Evolutionary conservation across 2,329 filamentous ascomycete genomes (phyloP).

Genomic region (Claviceps pusilla): DNA sequence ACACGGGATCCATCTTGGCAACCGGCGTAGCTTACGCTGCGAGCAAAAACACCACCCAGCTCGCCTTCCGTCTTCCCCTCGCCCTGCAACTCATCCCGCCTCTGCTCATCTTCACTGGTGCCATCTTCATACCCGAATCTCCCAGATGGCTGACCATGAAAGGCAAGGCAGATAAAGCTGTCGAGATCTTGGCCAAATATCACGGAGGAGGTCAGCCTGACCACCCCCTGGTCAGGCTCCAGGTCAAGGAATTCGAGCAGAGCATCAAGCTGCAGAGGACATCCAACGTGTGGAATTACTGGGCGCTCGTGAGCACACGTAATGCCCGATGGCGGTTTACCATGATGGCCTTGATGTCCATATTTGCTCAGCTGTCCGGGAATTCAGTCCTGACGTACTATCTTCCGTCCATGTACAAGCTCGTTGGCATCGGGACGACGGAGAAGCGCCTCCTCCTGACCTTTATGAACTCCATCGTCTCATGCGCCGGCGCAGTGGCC

Average conservation of each 20-base stretch:
- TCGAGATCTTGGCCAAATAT: background rate
- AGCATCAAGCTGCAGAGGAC: background rate
- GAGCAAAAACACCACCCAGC: background rate
- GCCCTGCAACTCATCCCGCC: background rate
- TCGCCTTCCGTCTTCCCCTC: background rate
- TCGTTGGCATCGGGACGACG: slow-evolving; percentile 38
- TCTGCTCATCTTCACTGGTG: background rate
- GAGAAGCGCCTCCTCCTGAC: slow-evolving; percentile 31
- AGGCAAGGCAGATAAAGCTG: background rate
- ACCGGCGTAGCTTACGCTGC: background rate
- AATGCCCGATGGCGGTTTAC: background rate
- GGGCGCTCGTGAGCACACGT: background rate
- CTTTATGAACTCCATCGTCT: slow-evolving; percentile 23
- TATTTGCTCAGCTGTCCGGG: slow-evolving; percentile 39
- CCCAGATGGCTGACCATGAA: background rate
- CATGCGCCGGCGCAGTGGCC: slow-evolving; percentile 24
- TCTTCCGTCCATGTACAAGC: slow-evolving; percentile 36
- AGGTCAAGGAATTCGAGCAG: background rate
- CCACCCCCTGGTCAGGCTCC: background rate
- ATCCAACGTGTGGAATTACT: background rate
- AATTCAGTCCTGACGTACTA: slow-evolving; percentile 37
- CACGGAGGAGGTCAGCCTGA: background rate
- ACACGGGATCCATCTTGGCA: background rate
- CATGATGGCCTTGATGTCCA: slow-evolving; percentile 4
- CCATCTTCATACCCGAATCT: background rate